These are phyloP conservation scores for Aspergillus sp. DNA, from an alignment of 2,329 filamentous ascomycete species.

Conservation along the genomic window DNA sequence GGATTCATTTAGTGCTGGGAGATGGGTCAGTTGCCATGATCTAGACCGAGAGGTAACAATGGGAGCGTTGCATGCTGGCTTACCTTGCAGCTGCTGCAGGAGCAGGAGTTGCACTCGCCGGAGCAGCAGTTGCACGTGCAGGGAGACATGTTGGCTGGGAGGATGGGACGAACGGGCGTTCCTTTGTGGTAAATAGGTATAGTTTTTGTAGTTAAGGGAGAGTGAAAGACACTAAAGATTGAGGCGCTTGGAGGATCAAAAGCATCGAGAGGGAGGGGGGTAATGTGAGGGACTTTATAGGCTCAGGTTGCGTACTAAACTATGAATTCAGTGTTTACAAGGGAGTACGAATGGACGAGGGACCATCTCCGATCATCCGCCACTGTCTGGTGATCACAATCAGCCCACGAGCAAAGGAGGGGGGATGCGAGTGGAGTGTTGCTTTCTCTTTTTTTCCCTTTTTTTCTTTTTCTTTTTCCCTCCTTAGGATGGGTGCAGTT, in stretches of 20 bases:
- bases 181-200: background rate
- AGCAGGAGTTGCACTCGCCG: conserved; percentile 41
- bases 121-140: conserved; percentile 43
- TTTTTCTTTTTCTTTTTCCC: background rate
- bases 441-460: background rate
- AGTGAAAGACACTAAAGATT: background rate
- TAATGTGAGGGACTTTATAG: background rate
- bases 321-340: too few relatives aligned
- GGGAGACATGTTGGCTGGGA: conserved; percentile 38
- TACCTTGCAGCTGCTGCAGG: conserved; percentile 40
- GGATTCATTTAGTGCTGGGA: conserved; percentile 13
- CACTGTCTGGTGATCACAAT: background rate
- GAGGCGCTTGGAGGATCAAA: background rate
- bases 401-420: background rate
- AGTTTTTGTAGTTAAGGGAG: background rate
- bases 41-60: background rate
- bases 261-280: background rate
- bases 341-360: too few relatives aligned
- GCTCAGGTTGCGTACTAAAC: background rate
- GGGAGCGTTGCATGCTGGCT: conserved; percentile 11
- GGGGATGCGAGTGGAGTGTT: background rate
- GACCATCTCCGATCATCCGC: background rate
- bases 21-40: background rate
- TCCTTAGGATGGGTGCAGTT: background rate
- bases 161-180: conserved; percentile 1